phyloP scores from a whole-genome alignment of 2,329 filamentous ascomycete genomes.

The Coniosporium tulheliwenetii region DNA sequence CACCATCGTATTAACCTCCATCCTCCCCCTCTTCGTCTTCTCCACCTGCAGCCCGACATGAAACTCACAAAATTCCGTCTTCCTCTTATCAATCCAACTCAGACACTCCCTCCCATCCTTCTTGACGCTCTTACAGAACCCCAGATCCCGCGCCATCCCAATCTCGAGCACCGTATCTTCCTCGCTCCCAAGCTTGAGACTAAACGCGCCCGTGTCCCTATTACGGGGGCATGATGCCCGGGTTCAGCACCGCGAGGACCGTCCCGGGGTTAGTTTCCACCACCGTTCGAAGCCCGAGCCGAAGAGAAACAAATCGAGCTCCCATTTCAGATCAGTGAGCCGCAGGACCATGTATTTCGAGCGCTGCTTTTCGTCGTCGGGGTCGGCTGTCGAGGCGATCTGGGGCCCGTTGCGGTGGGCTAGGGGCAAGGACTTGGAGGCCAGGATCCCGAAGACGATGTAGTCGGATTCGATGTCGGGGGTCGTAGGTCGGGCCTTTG shows the following conservation, averaged over 20 bases:
- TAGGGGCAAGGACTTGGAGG: conserved; percentile 72
- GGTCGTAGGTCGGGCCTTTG: conserved; percentile 66
- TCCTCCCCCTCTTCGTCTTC: conserved; percentile 50
- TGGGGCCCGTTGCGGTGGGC: conserved; percentile 8
- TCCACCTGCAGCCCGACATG: conserved; percentile 72
- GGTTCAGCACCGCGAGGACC: conserved; percentile 82
- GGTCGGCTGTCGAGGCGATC: conserved; percentile 23
- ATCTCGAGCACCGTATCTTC: conserved; percentile 85
- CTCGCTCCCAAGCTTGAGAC: conserved; percentile 68
- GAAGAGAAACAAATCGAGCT: conserved; percentile 85
- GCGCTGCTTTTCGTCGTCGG: conserved; percentile 31
- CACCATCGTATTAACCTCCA: conserved; percentile 64
- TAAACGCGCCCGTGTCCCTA: conserved; percentile 69
- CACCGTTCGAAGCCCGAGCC: conserved; percentile 79
- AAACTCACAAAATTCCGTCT: conserved; percentile 84
- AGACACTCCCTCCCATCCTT: conserved; percentile 72
- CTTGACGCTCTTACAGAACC: conserved; percentile 71
- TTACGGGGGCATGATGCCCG: conserved; percentile 76
- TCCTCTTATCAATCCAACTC: conserved; percentile 73
- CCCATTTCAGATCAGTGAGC: conserved; percentile 77
- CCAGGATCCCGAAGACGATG: conserved; percentile 76
- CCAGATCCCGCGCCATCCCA: conserved; percentile 68
- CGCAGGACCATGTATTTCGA: conserved; percentile 90
- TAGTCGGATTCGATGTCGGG: conserved; percentile 79
- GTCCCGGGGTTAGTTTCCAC: conserved; percentile 88